Percentiles rank a stretch among this genome's conserved stretches.
Conservation (phyloP, 768 basidiomycete species). For the Cystoderma amianthinum region DNA sequence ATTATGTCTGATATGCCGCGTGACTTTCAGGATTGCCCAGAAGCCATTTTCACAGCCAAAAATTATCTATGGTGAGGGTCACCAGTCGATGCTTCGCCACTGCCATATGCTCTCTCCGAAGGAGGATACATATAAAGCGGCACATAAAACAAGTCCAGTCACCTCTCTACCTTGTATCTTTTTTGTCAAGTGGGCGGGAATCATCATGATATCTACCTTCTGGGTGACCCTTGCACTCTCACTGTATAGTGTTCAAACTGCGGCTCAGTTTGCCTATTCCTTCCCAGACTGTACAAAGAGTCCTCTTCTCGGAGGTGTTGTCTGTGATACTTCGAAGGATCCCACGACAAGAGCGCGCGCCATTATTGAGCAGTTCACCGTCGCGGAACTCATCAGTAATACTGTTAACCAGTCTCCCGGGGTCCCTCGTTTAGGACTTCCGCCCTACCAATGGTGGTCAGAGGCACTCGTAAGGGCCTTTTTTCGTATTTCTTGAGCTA, state of each 20-base stretch:
- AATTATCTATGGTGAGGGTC: background rate
- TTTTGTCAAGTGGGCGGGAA: too few species aligned
- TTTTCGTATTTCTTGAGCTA: background rate
- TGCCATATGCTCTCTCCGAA: background rate
- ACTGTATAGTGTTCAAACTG: slow-evolving; percentile 2
- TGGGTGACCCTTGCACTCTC: slow-evolving; percentile 4
- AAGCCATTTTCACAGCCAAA: background rate
- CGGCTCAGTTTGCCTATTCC: slow-evolving; percentile 18
- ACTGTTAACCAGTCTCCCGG: slow-evolving; percentile 43
- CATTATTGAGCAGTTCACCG: slow-evolving; percentile 40
- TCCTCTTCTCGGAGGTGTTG: slow-evolving; percentile 35
- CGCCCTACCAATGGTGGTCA: slow-evolving; percentile 55
- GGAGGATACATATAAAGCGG: background rate
- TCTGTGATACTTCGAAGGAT: slow-evolving; percentile 40
- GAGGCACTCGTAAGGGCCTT: slow-evolving; percentile 40
- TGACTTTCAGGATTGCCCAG: background rate
- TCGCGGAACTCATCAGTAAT: slow-evolving; percentile 43
- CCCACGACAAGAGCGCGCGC: slow-evolving; percentile 41
- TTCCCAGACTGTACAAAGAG: slow-evolving; percentile 45
- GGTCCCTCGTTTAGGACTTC: slow-evolving; percentile 48
- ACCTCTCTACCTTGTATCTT: background rate
- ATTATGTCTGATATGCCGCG: background rate
- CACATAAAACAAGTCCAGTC: background rate
- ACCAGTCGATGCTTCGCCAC: background rate
- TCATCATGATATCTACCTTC: background rate